Percentiles rank a stretch among this genome's conserved stretches.
Evolutionary conservation across 331 rosid genomes (phyloP).

Genomic region (Rhamnella rubrinervis): DNA sequence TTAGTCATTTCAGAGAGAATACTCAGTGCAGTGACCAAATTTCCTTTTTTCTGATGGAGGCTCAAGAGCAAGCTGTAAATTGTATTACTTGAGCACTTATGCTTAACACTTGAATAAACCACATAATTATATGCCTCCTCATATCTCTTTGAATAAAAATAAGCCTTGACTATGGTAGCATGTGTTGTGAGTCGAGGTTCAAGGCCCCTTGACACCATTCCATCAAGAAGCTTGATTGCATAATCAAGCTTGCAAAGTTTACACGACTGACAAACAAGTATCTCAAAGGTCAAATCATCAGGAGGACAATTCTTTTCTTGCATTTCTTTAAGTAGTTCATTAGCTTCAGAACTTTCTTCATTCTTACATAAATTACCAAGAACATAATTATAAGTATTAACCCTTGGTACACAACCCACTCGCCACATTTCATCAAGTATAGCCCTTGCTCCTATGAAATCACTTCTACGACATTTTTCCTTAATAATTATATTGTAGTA

Average conservation of each 20-base stretch:
- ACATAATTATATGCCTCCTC: slow-evolving; percentile 62
- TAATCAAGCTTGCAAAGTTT: slow-evolving; percentile 36
- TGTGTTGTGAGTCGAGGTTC: slow-evolving; percentile 61
- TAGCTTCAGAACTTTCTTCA: slow-evolving; percentile 42
- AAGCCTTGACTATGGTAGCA: slow-evolving; percentile 59
- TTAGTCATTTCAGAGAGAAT: slow-evolving; percentile 63
- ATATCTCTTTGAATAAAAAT: slow-evolving; percentile 41
- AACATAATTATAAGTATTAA: slow-evolving; percentile 40
- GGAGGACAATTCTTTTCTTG: slow-evolving; percentile 36
- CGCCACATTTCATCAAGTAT: slow-evolving; percentile 54
- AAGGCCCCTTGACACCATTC: slow-evolving; percentile 47
- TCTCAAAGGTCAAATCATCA: slow-evolving; percentile 46
- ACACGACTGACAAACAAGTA: slow-evolving; percentile 44
- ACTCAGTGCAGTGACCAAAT: slow-evolving; percentile 37
- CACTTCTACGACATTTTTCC: slow-evolving; percentile 44
- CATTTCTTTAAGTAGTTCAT: slow-evolving; percentile 39
- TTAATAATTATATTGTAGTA: slow-evolving; percentile 53
- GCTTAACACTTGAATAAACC: slow-evolving; percentile 36
- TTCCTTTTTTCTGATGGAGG: slow-evolving; percentile 58
- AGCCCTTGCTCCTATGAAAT: slow-evolving; percentile 44
- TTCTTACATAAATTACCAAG: slow-evolving; percentile 51
- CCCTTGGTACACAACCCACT: slow-evolving; percentile 39
- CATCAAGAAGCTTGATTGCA: slow-evolving; percentile 48
- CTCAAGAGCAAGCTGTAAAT: slow-evolving; percentile 64
- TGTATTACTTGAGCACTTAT: slow-evolving; percentile 38